Evolutionary conservation across 345 rosid species (phyloP).

Genomic region (Abelmoschus esculentus): DNA sequence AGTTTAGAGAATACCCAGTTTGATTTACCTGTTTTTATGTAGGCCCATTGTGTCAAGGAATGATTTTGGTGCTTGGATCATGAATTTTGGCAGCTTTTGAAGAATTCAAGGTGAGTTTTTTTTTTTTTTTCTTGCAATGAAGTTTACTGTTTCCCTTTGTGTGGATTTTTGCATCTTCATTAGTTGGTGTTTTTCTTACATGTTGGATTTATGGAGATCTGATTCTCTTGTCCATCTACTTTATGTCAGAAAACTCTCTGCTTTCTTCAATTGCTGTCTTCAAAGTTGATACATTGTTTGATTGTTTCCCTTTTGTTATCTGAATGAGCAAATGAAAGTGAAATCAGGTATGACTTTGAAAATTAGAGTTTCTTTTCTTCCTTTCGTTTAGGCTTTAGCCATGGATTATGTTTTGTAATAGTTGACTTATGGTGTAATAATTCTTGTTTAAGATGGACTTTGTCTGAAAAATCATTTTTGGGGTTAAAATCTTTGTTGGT

Average conservation of each 20-base stretch:
- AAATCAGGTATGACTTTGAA: slow-evolving; percentile 2
- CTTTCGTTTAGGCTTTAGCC: not conserved
- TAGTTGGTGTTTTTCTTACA: not conserved
- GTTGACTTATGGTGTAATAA: not conserved
- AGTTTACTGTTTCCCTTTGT: not conserved
- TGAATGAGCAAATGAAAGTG: slow-evolving; percentile 25
- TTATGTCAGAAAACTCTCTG: not conserved
- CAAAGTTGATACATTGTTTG: not conserved
- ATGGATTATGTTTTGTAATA: not conserved
- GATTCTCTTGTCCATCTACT: not conserved
- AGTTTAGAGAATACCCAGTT: slow-evolving; percentile 22
- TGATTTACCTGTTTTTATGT: slow-evolving; percentile 3
- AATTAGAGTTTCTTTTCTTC: not conserved
- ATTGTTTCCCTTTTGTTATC: not conserved
- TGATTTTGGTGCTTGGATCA: slow-evolving; percentile 3
- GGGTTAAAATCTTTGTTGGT: not conserved
- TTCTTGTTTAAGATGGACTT: not conserved
- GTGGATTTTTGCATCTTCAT: not conserved
- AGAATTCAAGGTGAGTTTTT: slow-evolving; percentile 24
- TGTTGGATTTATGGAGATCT: slow-evolving; percentile 9
- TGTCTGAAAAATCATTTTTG: slow-evolving; percentile 6
- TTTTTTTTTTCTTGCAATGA: not conserved
- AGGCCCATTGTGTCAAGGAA: slow-evolving; percentile 11
- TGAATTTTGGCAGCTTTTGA: slow-evolving; percentile 13
- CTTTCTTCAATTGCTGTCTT: not conserved